Evolutionary conservation across 306 rosid species (phyloP), one percentile per base, ranked within the genome.

Genomic region (Sophora flavescens): DNA sequence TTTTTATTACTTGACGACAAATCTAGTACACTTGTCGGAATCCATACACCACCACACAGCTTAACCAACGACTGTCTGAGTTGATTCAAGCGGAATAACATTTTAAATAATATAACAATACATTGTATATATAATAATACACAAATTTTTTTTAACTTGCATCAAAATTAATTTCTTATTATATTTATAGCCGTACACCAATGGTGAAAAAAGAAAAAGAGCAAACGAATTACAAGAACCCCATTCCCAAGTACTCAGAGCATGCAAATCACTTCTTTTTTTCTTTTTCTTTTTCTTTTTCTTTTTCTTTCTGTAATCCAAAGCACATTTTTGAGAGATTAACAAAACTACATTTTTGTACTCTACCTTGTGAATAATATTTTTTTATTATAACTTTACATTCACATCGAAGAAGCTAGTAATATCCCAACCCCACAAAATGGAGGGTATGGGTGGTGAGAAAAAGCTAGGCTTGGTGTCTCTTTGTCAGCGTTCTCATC

Each of bases 401-500:
- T 75, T 61, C 83, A 83, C 80, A 72, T 70, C 39, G 14, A 15
- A 11, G 22, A 14, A 70, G 13, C 52, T 47, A 47, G 6, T 42
- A 42, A 42, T 42, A 8, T 42, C 2, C 7, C 35, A 68, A 75
- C 62, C 50, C 8, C 59, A 74, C 1, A 71, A 45, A 51, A 45
- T 1, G 52, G n/a, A 11, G 5, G 50, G 50, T 44, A 44, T 11
- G 50, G n/a, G 50, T 44, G 50, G 52, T 3, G 52, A 47, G 6
- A 3, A 47, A 47, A 13, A 47, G 45, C 11, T 22, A 67, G 28
- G 68, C 22, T 10, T 50, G 7, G 58, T 72, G 78, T 62, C 88
- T 92, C 93, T 86, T 92, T 85, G 93, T 92, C 81, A 90, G 91
- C 76, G 84, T 82, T 85, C 89, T 92, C 79, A 91, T 87, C 99